phyloP scores from a whole-genome alignment of 768 basidiomycete species.

The Rhodosporidiobolus sp. region DNA sequence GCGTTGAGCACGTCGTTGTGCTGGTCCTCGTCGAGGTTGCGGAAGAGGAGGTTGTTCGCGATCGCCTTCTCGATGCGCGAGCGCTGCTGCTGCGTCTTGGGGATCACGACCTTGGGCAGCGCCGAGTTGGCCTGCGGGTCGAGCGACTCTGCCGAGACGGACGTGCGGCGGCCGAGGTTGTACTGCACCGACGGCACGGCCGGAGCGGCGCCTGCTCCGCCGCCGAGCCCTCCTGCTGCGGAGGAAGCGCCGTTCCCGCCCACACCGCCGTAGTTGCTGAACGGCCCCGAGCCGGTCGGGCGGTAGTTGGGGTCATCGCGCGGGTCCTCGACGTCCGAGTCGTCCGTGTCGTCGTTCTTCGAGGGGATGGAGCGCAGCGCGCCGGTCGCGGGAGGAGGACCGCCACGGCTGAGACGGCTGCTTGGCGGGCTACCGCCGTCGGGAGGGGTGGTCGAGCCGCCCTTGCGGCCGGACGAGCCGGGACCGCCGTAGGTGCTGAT shows the following conservation, averaged over 20 bases:
- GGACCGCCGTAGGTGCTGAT: not conserved
- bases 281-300: conserved; percentile 23
- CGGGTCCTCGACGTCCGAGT: conserved; percentile 38
- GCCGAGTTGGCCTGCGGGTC: conserved; percentile 67
- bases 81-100: conserved; percentile 81
- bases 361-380: too few species aligned
- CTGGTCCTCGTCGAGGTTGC: conserved; percentile 94
- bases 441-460: conserved; percentile 26
- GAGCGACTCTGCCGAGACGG: conserved; percentile 94
- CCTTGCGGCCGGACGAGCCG: not conserved
- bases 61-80: conserved; percentile 83
- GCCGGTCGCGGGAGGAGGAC: not conserved
- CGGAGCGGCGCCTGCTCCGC: not conserved
- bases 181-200: conserved; percentile 57
- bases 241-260: not conserved
- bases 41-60: conserved; percentile 85
- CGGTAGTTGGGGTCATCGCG: conserved; percentile 40
- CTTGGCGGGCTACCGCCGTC: conserved; percentile 7
- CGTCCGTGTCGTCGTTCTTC: conserved; percentile 23
- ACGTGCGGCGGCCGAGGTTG: conserved; percentile 84
- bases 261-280: conserved; percentile 1
- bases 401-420: not conserved
- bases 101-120: conserved; percentile 54
- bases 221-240: not conserved
- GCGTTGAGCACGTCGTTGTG: conserved; percentile 87